Percentiles rank a stretch among this genome's conserved stretches.
phyloP scores from a whole-genome alignment of 2,329 filamentous ascomycete species.

The Huntiella moniliformis region DNA sequence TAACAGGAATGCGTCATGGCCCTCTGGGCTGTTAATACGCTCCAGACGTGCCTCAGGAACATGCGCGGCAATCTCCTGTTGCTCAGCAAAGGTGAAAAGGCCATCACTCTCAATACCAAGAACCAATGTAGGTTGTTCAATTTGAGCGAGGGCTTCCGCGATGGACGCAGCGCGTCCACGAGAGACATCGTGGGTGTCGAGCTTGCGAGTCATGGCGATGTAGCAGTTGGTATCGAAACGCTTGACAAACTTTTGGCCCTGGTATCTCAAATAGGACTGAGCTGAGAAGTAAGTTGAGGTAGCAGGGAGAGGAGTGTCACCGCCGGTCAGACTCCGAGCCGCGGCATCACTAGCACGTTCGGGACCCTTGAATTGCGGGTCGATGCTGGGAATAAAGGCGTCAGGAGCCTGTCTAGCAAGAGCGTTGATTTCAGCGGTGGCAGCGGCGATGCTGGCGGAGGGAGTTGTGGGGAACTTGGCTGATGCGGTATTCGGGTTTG shows the following conservation, averaged over 20 bases:
- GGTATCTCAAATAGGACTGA: slow-evolving; percentile 92
- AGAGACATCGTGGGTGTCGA: slow-evolving; percentile 92
- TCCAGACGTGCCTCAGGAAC: slow-evolving; percentile 62
- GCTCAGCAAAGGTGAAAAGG: slow-evolving; percentile 91
- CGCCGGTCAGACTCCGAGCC: slow-evolving; percentile 25
- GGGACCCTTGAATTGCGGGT: slow-evolving; percentile 52
- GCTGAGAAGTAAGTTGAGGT: slow-evolving; percentile 89
- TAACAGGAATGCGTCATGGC: slow-evolving; percentile 87
- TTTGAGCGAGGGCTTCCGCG: slow-evolving; percentile 56
- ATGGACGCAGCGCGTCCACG: slow-evolving; percentile 52
- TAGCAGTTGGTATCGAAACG: slow-evolving; percentile 98
- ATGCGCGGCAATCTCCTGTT: slow-evolving; percentile 71
- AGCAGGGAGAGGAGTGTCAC: slow-evolving; percentile 25
- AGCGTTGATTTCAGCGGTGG: slow-evolving; percentile 14
- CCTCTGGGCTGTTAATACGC: slow-evolving; percentile 83
- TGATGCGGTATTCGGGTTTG: slow-evolving; percentile 14
- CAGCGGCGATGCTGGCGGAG: slow-evolving; percentile 12
- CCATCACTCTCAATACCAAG: slow-evolving; percentile 91
- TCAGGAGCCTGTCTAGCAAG: slow-evolving; percentile 15
- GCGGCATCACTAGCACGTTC: not conserved
- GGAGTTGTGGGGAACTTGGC: slow-evolving; percentile 13
- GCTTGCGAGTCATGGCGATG: slow-evolving; percentile 92
- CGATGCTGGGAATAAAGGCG: slow-evolving; percentile 21
- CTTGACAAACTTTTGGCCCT: slow-evolving; percentile 89
- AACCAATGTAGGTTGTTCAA: slow-evolving; percentile 77